Evolutionary conservation across 331 rosid species (phyloP).

Genomic region (Prunus yedoensis): DNA sequence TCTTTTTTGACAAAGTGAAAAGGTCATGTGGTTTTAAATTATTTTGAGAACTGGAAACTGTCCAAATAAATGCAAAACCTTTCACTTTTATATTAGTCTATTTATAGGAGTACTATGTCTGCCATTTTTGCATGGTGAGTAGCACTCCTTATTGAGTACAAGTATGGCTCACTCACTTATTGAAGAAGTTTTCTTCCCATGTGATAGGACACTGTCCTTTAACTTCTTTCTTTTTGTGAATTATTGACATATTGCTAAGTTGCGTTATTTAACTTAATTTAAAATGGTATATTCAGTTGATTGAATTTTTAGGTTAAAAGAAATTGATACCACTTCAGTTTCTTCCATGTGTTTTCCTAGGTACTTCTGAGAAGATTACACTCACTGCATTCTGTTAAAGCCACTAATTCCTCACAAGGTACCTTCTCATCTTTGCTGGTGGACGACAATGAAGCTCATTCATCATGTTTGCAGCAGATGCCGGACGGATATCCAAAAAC

Average conservation of each 20-base stretch:
- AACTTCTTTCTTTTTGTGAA: neutral
- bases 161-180: neutral
- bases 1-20: too few species aligned
- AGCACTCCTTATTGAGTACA: too few species aligned
- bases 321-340: constrained; percentile 3
- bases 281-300: neutral
- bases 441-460: constrained; percentile 32
- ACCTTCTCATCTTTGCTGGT: constrained; percentile 25
- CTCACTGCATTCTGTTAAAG: constrained; percentile 52
- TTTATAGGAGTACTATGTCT: neutral
- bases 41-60: neutral
- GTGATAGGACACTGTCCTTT: neutral
- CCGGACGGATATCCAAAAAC: constrained; percentile 28
- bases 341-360: constrained; percentile 30
- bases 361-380: constrained; percentile 63
- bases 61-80: neutral
- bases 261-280: neutral
- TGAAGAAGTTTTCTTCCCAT: neutral
- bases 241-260: constrained; percentile 6
- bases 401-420: constrained; percentile 39
- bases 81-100: too few species aligned
- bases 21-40: neutral
- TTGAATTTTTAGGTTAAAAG: neutral
- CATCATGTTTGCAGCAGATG: constrained; percentile 32
- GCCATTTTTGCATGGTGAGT: neutral